Percentiles rank a stretch among this genome's conserved stretches.
Conservation (phyloP, 148 eudicot species). For the Persicaria maculosa region DNA sequence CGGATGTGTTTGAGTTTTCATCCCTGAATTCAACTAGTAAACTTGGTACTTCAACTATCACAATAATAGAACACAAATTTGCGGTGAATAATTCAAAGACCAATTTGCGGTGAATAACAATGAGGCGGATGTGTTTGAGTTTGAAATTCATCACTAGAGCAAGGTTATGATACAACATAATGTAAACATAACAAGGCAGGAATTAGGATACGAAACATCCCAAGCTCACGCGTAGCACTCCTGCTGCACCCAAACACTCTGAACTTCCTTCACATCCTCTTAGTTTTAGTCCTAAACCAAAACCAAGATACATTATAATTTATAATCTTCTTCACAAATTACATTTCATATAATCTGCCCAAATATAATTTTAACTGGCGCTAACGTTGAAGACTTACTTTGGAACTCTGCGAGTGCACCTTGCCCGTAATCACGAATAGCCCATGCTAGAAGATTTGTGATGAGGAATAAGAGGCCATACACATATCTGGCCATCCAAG, state of each 20-base stretch:
- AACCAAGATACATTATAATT: background rate
- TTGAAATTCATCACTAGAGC: background rate
- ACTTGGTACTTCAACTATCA: background rate
- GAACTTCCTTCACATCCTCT: conserved; percentile 53
- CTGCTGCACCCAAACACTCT: conserved; percentile 71
- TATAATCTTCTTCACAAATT: background rate
- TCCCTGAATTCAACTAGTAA: background rate
- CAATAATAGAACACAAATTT: background rate
- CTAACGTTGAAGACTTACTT: conserved; percentile 36
- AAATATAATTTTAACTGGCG: background rate
- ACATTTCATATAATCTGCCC: background rate
- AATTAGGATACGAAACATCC: conserved; percentile 80
- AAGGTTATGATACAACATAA: background rate
- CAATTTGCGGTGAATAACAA: too few relatives aligned
- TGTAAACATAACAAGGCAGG: background rate
- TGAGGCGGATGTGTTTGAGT: background rate
- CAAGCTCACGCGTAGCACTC: conserved; percentile 72
- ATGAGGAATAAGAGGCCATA: conserved; percentile 69
- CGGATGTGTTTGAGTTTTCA: background rate
- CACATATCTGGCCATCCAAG: conserved; percentile 90
- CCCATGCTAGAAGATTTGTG: conserved; percentile 79
- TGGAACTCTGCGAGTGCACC: conserved; percentile 35
- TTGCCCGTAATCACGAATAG: conserved; percentile 73
- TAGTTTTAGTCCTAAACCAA: conserved; percentile 19
- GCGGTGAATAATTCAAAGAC: too few relatives aligned